Evolutionary conservation across 2,329 filamentous ascomycete genomes (phyloP).

Genomic region (Penicillium hesseltinei): DNA sequence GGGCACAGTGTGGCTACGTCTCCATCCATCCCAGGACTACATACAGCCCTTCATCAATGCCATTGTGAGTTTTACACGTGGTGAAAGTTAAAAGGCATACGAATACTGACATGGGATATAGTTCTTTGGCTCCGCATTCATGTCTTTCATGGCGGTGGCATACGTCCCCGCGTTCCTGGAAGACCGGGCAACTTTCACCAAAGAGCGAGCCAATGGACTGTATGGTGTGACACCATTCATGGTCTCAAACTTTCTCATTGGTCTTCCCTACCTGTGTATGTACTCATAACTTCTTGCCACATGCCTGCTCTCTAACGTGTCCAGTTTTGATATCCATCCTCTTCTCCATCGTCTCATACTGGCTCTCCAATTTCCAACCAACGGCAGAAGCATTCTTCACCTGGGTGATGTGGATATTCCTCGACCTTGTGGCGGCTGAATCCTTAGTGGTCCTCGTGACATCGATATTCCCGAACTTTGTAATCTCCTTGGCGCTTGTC

Average conservation of each 20-base stretch:
- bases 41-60: conserved; percentile 83
- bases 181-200: conserved; percentile 68
- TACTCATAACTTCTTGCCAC: not conserved
- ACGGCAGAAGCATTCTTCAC: conserved; percentile 67
- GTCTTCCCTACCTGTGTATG: conserved; percentile 71
- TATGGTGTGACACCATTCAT: conserved; percentile 73
- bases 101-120: conserved; percentile 13
- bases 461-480: conserved; percentile 73
- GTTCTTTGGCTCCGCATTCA: conserved; percentile 72
- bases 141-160: conserved; percentile 79
- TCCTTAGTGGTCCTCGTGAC: conserved; percentile 76
- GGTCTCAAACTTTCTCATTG: conserved; percentile 77
- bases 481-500: conserved; percentile 72
- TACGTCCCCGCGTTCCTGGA: conserved; percentile 84
- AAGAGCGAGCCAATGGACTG: conserved; percentile 78
- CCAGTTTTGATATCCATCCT: conserved; percentile 68
- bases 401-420: conserved; percentile 80
- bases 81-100: not conserved
- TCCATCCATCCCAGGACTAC: conserved; percentile 65
- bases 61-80: conserved; percentile 50
- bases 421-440: conserved; percentile 79
- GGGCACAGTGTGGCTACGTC: conserved; percentile 81
- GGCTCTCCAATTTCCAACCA: conserved; percentile 72
- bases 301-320: conserved; percentile 8
- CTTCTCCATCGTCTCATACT: conserved; percentile 75